Base-by-base conservation (phyloP, 2,329 filamentous ascomycete species). In the Xylariomycetidae sp. region DNA sequence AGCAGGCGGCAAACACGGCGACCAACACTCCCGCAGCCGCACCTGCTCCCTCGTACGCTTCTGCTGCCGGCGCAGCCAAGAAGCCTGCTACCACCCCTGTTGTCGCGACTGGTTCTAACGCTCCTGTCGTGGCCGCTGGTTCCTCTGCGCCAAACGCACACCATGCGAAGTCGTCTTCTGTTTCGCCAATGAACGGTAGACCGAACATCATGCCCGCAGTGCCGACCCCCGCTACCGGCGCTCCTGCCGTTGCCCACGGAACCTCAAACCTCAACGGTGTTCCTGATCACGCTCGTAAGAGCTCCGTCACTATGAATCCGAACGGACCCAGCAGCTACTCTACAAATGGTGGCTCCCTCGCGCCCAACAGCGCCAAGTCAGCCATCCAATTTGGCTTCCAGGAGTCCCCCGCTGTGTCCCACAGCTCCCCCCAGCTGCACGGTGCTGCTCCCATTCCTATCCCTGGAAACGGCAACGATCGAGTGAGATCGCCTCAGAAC, bases 261-360 rank as follows among this genome's bases (percentile, higher is more conserved):
- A 76, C 69, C 54, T 63, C 69, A 54, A 72, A 72, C 53, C 63
- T 76, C 50, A 92, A 93, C 75, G 85, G 85, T 47, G 65, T 67
- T 47, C 61, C 71, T 34, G 69, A 70, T 49, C 89, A 96, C 67
- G 74, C 71, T 56, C 79, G 87, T 58, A 95, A 94, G 66, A 79
- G 80, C 45, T 95, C 90, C 13, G 83, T 95, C 53, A 94, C 89
- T 53, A 95, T 95, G 69, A 88, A 78, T 60, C 82, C 87, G 49
- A 84, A 85, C 56, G 85, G 83, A 48, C 76, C 85, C 35, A 84
- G 74, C 48, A 80, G 80, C 55, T 85, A 79, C 59, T 76, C 80
- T 40, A 73, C 82, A 49, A 94, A 93, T 70, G 86, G 86, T 50
- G 83, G 78, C 35, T 75, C 78, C 25, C 70, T 37, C 64, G n/a